Evolutionary conservation across 2,329 filamentous ascomycete species (phyloP), one percentile per base, ranked within the genome.

Genomic region (Clarireedia hainanense): DNA sequence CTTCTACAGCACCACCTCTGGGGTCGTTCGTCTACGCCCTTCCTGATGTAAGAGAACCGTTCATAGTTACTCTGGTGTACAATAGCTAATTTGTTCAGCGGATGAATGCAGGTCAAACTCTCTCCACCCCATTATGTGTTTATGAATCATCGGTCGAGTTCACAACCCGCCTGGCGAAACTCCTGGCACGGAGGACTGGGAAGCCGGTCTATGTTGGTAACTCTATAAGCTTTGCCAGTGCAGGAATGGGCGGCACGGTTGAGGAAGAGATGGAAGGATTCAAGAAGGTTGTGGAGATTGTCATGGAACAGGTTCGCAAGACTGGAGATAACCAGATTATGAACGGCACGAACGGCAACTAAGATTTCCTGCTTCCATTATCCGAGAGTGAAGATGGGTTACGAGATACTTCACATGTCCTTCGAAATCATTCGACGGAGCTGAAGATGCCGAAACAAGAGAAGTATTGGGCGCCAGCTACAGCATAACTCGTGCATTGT

Each of bases 191-290:
- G 53, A 86, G 82, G 63, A 80, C 85, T 27, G 75, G 78, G 34
- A 80, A 84, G 60, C 91, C 91, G 0, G 85, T 89, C n/a, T 97
- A 96, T 69, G 89, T 97, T 17, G 89, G 89, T 23, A 95, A 89
- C 68, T 96, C 91, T 36, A 83, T 95, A 65, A 89, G 85, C 62
- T 83, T 96, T 60, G 80, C 81, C 14, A 83, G 78, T 65, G 80
- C 85, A 5, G 87, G 85, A 2, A 80, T 91, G 65, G 90, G 90
- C 9, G 87, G 90, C 20, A 88, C 84, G 0, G 83, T 92, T 6
- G 91, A 96, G 68, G 94, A 97, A 75, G 92, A 97, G 74, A 91
- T 96, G 84, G 90, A 92, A 67, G 89, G 87, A 0, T 85, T 96
- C 64, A 83, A 81, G 65, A 80, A 79, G 61, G 83, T 95, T 42